Conservation (phyloP, 306 rosid genomes). For the Cajanus cajan region DNA sequence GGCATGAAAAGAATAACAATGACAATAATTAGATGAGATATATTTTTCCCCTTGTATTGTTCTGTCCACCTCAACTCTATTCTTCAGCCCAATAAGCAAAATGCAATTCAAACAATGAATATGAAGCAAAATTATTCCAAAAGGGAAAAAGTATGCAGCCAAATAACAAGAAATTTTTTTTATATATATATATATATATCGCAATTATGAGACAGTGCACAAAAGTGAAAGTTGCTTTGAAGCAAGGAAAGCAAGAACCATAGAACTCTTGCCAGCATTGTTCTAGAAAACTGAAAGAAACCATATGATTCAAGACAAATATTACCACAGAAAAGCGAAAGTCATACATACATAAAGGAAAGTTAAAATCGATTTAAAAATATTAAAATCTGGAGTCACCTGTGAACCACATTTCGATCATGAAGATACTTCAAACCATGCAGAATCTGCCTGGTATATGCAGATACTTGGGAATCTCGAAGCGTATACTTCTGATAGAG, state of each 20-base stretch:
- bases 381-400: constrained; percentile 47
- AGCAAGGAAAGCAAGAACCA: constrained; percentile 28
- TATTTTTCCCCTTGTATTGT: not conserved
- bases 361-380: not conserved
- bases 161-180: constrained; percentile 22
- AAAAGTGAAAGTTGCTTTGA: constrained; percentile 9
- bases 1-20: not conserved
- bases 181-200: too few relatives aligned
- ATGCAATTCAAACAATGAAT: constrained; percentile 12
- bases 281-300: not conserved
- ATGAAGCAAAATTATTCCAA: not conserved
- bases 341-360: constrained; percentile 11
- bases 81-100: constrained; percentile 19
- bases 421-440: constrained; percentile 94
- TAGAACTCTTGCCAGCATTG: constrained; percentile 14
- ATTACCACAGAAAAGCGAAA: constrained; percentile 4
- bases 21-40: not conserved
- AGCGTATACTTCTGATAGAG: constrained; percentile 65
- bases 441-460: constrained; percentile 87
- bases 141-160: not conserved
- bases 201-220: not conserved
- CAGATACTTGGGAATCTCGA: constrained; percentile 79
- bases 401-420: constrained; percentile 82
- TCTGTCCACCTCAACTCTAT: not conserved
- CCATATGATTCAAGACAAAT: constrained; percentile 8